Base-by-base conservation (phyloP, 1,139 yeast species). In the Suhomyces anneliseae region DNA sequence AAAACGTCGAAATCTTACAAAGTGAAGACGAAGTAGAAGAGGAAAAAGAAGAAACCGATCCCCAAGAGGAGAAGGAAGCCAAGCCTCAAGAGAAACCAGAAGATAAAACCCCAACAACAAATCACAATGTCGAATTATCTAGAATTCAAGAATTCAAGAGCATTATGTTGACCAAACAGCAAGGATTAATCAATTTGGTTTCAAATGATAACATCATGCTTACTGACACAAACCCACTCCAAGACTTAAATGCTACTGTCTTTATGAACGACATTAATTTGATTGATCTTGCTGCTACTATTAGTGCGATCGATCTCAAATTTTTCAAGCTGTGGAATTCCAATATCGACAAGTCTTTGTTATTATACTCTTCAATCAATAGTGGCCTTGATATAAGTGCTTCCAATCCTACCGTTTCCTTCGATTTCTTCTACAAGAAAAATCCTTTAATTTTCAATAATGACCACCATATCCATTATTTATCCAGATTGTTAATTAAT, bases 281-380 rank as follows among this genome's bases (percentile, higher is more conserved):
- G 32, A 67, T 76, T 7, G 74, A 70, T 9, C 66, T 87, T 39
- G 83, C 87, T 0, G 61, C 68, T n/a, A 78, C 80, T 45, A 75
- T 86, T 38, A 81, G 81, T 51, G 64, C 73, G 14, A 79, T 86
- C 40, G 86, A 84, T 57, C 64, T 81, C 51, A 74, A 72, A 45
- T 86, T 82, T 58, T 79, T 77, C 59, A 65, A 64, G 29, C 64
- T 69, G 10, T 92, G 97, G 97, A 85, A 89, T 45, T 90, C 97
- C 4, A 79, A 85, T 51, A 60, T 70, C 35, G 81, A 76, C 53
- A 74, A 74, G 52, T 74, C 79, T 6, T 61, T 75, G 39, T 60
- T 75, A 44, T 58, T 74, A 31, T 59, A 56, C 44, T 64, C 72
- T 2, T 61, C 72, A 1, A 60, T 72, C 27, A 57, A 61, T 39